Percentiles rank a stretch among this genome's conserved stretches.
phyloP scores from a whole-genome alignment of 2,329 filamentous ascomycete genomes.

The Ophiostoma novo-ulmi region DNA sequence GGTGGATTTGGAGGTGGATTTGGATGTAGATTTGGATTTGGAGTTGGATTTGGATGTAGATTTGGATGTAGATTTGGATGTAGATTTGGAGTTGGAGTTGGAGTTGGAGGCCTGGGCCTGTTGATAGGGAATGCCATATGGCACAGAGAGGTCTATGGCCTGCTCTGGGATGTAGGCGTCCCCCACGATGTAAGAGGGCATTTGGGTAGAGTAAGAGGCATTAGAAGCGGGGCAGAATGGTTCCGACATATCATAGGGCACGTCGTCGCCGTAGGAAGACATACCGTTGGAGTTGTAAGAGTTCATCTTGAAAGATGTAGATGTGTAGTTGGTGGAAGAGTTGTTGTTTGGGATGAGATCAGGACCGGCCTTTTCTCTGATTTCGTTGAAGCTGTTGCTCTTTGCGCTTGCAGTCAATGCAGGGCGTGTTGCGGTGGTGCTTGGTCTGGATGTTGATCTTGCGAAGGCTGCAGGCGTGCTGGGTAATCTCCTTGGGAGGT shows the following conservation, averaged over 20 bases:
- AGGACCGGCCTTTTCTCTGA: neutral
- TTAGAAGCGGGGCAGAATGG: too few species aligned
- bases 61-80: too few species aligned
- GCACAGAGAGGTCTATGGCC: neutral
- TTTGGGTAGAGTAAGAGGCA: too few species aligned
- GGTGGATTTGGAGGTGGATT: too few species aligned
- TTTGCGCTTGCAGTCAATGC: constrained; percentile 1
- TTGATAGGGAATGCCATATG: neutral
- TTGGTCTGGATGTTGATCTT: constrained; percentile 1
- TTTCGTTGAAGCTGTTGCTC: neutral
- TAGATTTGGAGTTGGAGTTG: too few species aligned
- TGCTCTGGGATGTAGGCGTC: too few species aligned
- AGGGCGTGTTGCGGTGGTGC: neutral
- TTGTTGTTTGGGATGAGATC: neutral
- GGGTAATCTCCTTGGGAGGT: neutral
- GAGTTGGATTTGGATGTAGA: too few species aligned
- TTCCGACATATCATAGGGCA: too few species aligned
- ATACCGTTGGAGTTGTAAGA: too few species aligned
- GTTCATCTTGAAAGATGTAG: neutral
- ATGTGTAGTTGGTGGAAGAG: neutral
- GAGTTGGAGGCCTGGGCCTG: neutral
- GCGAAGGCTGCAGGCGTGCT: constrained; percentile 7
- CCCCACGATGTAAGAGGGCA: too few species aligned
- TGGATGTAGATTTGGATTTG: too few species aligned
- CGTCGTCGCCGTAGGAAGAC: too few species aligned